Percentiles rank a stretch among this genome's conserved stretches.
These are phyloP conservation scores for Heritiera littoralis DNA, from an alignment of 345 rosid species.

Conservation along the genomic window DNA sequence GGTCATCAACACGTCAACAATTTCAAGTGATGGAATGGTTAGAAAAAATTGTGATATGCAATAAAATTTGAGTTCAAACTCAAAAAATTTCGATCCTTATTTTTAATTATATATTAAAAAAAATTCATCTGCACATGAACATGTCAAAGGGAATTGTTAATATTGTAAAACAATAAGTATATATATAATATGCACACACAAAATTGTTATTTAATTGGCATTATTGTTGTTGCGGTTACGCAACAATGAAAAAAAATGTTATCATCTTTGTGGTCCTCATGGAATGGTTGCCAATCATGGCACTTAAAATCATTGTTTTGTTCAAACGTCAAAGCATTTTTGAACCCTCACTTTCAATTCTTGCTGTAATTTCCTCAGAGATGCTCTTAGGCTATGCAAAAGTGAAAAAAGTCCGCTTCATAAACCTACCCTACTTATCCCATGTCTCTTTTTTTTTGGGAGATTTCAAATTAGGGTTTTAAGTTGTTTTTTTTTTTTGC, in stretches of 20 bases:
- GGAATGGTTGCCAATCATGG: neutral
- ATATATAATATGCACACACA: too few species aligned
- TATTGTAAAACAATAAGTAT: neutral
- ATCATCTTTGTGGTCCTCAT: conserved; percentile 29
- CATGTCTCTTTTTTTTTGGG: too few species aligned
- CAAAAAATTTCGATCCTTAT: too few species aligned
- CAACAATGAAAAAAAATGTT: conserved; percentile 29
- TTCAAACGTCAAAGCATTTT: neutral
- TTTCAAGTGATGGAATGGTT: too few species aligned
- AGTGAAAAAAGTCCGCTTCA: too few species aligned
- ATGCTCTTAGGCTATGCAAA: neutral
- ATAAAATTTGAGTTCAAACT: too few species aligned
- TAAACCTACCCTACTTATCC: too few species aligned
- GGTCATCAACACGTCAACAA: neutral
- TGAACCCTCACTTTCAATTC: neutral
- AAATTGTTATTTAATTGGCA: neutral
- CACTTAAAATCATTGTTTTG: neutral
- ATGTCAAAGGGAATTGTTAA: neutral
- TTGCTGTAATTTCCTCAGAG: neutral
- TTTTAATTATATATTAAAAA: too few species aligned
- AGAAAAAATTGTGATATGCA: too few species aligned
- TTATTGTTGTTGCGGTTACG: conserved; percentile 13
- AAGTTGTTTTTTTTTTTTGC: too few species aligned
- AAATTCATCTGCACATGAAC: neutral
- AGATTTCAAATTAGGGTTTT: too few species aligned